Conservation (phyloP, 1,284 basidiomycete species). For the Puccinia coronata region DNA sequence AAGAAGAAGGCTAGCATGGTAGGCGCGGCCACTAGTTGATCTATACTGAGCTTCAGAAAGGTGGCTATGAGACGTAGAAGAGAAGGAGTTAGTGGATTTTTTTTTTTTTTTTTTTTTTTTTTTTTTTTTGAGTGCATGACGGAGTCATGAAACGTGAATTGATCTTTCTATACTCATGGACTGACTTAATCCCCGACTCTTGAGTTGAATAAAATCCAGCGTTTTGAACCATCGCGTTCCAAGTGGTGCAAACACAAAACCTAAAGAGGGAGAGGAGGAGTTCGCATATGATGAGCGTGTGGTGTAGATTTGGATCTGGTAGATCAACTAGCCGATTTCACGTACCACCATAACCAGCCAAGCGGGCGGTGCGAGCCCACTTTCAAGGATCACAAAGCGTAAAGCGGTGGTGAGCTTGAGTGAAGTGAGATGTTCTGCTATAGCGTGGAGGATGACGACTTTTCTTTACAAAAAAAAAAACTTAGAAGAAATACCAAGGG, state of each 20-base stretch:
- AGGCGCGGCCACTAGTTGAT: slow-evolving; percentile 47
- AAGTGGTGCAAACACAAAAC: slow-evolving; percentile 43
- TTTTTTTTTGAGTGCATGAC: too few species aligned
- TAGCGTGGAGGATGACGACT: too few species aligned
- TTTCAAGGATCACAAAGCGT: background rate
- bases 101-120: too few species aligned
- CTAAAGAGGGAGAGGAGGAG: background rate
- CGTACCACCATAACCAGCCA: slow-evolving; percentile 45
- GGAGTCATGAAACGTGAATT: background rate
- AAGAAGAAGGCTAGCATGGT: slow-evolving; percentile 48
- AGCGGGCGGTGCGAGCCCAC: slow-evolving; percentile 31
- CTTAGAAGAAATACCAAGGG: background rate
- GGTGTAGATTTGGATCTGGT: too few species aligned
- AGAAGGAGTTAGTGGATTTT: background rate
- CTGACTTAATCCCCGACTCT: slow-evolving; percentile 28
- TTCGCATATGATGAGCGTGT: background rate
- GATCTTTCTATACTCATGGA: background rate
- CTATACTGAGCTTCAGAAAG: slow-evolving; percentile 31
- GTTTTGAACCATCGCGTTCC: slow-evolving; percentile 47
- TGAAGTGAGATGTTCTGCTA: too few species aligned
- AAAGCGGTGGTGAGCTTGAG: background rate
- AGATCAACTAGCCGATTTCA: too few species aligned
- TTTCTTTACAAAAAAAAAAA: background rate
- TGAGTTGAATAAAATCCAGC: slow-evolving; percentile 45
- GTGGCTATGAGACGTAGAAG: slow-evolving; percentile 3